Evolutionary conservation across 2,329 filamentous ascomycete genomes (phyloP), one percentile per base, ranked within the genome.

Genomic region (Claviceps capensis): DNA sequence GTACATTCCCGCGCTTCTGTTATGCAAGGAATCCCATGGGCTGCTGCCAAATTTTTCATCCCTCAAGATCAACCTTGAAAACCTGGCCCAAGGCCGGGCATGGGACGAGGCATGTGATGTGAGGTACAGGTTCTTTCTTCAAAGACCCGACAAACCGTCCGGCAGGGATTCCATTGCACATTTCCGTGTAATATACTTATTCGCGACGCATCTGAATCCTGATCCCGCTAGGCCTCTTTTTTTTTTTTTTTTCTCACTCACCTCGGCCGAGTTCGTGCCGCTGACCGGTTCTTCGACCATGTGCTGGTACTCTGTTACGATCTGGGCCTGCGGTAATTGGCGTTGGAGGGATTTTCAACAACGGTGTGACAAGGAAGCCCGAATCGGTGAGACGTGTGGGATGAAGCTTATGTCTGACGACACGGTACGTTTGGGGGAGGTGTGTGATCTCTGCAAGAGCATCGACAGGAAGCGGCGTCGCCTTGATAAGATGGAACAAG

Each of bases 281-380:
- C 56, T 53, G 54, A 52, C 56, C 57, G 57, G 59, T 53, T 51
- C 53, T 52, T 51, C 52, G 53, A 76, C 65, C 60, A 95, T 97
- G 91, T 96, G 91, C 74, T 96, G 93, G 76, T 97, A 90, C 75
- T 89, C 96, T 63, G 86, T 91, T 70, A 88, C 85, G 67, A 79
- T 81, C 61, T 95, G 86, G 78, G 69, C 69, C 53, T 97, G 91
- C 72, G 86, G 86, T 63, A 91, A 88, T 77, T 95, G 86, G 84
- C 88, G 89, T 69, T 97, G 90, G 90, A 86, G 88, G 59, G 85
- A 85, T 72, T 96, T 96, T 74, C 83, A 86, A 59, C 81, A 90
- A 69, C 90, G 95, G 67, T 97, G 91, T 77, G 84, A 86, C 69
- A 89, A 88, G 70, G 91, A 96, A 68, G 94, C 95, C 72, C 86